Percentiles rank a stretch among this genome's conserved stretches.
Evolutionary conservation across 1,284 basidiomycete genomes (phyloP).

Genomic region (Anthracocystis setariae): DNA sequence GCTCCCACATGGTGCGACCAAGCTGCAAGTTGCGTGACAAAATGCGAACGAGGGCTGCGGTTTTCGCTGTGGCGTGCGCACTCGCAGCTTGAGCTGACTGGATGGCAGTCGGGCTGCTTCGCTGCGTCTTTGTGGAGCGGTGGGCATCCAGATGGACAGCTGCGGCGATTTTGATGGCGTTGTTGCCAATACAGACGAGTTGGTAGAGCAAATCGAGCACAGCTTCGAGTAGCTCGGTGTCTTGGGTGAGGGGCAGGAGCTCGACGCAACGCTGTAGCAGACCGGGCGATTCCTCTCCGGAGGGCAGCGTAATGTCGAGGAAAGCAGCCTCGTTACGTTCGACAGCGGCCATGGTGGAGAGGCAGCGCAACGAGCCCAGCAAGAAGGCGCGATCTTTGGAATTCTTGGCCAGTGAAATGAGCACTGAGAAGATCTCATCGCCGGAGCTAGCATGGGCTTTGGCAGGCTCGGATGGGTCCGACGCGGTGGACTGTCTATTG

Average conservation of each 20-base stretch:
- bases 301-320: constrained; percentile 38
- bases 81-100: not conserved
- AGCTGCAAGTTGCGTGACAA: constrained; percentile 53
- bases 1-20: constrained; percentile 58
- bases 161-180: constrained; percentile 51
- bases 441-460: constrained; percentile 5
- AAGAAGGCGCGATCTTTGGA: constrained; percentile 61
- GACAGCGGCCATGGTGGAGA: constrained; percentile 49
- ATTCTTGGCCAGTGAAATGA: constrained; percentile 48
- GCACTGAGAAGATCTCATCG: constrained; percentile 53
- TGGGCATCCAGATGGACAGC: constrained; percentile 3
- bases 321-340: constrained; percentile 57
- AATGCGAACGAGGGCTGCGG: constrained; percentile 38
- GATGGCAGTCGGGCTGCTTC: not conserved
- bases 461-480: not conserved
- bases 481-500: constrained; percentile 1
- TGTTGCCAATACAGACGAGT: constrained; percentile 56
- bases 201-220: constrained; percentile 63
- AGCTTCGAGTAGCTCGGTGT: constrained; percentile 60
- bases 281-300: constrained; percentile 41
- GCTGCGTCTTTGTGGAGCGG: not conserved
- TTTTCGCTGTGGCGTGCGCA: constrained; percentile 22
- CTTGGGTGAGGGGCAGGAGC: constrained; percentile 57
- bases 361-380: constrained; percentile 56
- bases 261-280: constrained; percentile 56